Evolutionary conservation across 441 rosid species (phyloP).

Genomic region (Hypseocharis bilobata): DNA sequence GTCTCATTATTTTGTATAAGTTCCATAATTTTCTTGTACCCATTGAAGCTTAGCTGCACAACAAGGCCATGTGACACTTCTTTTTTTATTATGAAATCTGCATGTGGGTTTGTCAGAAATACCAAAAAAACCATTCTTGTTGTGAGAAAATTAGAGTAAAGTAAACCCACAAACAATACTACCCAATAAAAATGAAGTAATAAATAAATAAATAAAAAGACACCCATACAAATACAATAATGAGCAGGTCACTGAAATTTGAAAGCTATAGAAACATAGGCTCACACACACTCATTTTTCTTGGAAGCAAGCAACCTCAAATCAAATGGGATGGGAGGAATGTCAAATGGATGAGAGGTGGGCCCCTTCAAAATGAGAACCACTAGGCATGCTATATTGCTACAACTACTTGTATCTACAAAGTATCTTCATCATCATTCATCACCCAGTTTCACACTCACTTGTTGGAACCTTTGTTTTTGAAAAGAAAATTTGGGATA

Average conservation of each 20-base stretch:
- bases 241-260: not conserved
- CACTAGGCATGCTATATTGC: not conserved
- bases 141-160: no score
- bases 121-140: not conserved
- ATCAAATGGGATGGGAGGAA: not conserved
- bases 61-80: not conserved
- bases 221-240: not conserved
- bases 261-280: not conserved
- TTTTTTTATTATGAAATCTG: not conserved
- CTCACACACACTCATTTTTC: no score
- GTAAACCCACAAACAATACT: no score
- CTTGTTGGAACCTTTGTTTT: no score
- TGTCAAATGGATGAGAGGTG: not conserved
- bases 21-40: no score
- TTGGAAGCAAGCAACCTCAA: no score
- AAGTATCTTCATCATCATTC: not conserved
- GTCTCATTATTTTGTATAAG: not conserved
- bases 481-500: no score
- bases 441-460: no score
- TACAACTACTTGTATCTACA: not conserved
- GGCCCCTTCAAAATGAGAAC: not conserved
- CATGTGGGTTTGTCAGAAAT: not conserved
- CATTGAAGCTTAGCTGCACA: no score
- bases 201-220: no score
- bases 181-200: no score